A percentile compares a stretch with the other conserved stretches of the same genome.
phyloP scores from a whole-genome alignment of 2,329 filamentous ascomycete genomes.

The Dichotomopilus funicola region DNA sequence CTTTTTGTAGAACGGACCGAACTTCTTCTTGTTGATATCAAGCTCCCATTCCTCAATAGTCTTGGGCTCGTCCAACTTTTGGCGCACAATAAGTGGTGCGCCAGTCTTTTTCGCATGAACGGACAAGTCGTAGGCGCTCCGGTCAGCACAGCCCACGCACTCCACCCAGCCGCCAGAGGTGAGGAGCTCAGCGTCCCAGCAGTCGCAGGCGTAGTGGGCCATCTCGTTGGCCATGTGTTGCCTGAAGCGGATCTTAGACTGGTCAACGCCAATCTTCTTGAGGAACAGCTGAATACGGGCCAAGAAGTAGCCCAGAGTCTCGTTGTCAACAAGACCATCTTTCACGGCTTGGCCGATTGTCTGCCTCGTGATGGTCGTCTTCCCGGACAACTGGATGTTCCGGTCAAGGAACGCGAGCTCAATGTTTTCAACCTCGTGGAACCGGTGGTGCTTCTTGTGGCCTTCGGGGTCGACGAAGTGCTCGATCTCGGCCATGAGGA shows the following conservation, averaged over 20 bases:
- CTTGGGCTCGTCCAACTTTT: conserved; percentile 71
- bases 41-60: conserved; percentile 81
- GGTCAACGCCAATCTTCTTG: conserved; percentile 78
- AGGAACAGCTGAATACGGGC: conserved; percentile 91
- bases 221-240: conserved; percentile 82
- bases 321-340: conserved; percentile 81
- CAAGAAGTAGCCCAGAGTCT: conserved; percentile 96
- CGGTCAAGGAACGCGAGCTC: conserved; percentile 81
- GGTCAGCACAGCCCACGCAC: conserved; percentile 89
- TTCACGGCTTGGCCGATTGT: conserved; percentile 82
- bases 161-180: conserved; percentile 97
- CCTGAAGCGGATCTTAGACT: conserved; percentile 84
- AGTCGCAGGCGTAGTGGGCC: conserved; percentile 92
- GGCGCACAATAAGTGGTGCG: conserved; percentile 74
- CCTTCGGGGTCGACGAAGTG: conserved; percentile 93
- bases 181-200: conserved; percentile 92
- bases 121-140: conserved; percentile 87
- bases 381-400: conserved; percentile 77
- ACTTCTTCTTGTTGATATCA: conserved; percentile 89
- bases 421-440: conserved; percentile 75
- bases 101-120: conserved; percentile 93
- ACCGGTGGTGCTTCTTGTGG: conserved; percentile 90
- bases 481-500: conserved; percentile 98
- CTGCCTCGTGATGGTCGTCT: conserved; percentile 67
- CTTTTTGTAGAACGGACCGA: conserved; percentile 92